Percentiles rank a stretch among this genome's conserved stretches.
Conservation (phyloP, 2,329 filamentous ascomycete genomes). For the Aspergillus puulaauensis region DNA sequence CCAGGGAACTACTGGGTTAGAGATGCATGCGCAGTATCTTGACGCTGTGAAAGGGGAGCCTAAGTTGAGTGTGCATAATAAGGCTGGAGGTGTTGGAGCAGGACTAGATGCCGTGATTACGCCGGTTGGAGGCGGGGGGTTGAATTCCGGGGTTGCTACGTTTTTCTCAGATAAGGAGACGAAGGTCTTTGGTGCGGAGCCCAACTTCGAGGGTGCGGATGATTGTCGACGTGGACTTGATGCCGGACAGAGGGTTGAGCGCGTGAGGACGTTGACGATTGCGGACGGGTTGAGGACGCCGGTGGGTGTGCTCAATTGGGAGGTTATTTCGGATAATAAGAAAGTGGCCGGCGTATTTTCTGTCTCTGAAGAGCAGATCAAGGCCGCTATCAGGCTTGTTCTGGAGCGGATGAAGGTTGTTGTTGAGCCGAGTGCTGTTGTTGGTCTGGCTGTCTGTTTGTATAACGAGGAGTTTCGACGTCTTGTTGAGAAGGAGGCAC, state of each 20-base stretch:
- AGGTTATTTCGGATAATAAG: constrained; percentile 67
- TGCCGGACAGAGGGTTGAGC: constrained; percentile 61
- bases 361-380: constrained; percentile 81
- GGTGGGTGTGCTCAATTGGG: constrained; percentile 74
- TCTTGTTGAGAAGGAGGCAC: constrained; percentile 62
- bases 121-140: constrained; percentile 83
- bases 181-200: constrained; percentile 83
- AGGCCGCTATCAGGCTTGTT: constrained; percentile 71
- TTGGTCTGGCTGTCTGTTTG: constrained; percentile 77
- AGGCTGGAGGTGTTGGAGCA: background rate
- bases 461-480: constrained; percentile 81
- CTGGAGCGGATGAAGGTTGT: constrained; percentile 87
- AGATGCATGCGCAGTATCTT: constrained; percentile 72
- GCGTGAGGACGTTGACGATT: constrained; percentile 75
- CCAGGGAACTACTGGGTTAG: constrained; percentile 85
- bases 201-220: constrained; percentile 77
- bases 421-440: constrained; percentile 82
- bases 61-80: constrained; percentile 27
- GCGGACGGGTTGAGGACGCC: constrained; percentile 88
- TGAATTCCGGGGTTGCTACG: constrained; percentile 80
- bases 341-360: constrained; percentile 70
- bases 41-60: constrained; percentile 47
- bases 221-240: constrained; percentile 73
- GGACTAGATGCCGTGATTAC: constrained; percentile 71
- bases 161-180: constrained; percentile 68